Conservation (phyloP, 352 stramenopile species). For the Phytophthora citrophthora region DNA sequence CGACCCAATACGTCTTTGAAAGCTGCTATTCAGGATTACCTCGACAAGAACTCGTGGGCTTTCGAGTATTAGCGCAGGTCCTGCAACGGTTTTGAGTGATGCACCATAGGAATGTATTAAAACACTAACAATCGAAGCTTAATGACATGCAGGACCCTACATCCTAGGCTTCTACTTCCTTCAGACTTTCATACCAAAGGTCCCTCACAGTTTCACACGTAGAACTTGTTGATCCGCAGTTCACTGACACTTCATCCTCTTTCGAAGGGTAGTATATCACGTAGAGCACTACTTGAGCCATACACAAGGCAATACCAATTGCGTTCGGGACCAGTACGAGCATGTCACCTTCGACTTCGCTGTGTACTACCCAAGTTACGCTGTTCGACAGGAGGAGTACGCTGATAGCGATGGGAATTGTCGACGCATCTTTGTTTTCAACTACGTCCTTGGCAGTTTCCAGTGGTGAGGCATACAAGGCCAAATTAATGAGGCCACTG, state of each 20-base stretch:
- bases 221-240: neutral
- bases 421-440: constrained; percentile 26
- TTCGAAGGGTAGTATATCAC: constrained; percentile 14
- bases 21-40: constrained; percentile 72
- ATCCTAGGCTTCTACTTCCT: neutral
- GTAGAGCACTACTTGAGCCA: constrained; percentile 27
- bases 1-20: constrained; percentile 74
- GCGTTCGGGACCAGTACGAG: constrained; percentile 45
- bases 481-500: constrained; percentile 21
- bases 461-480: constrained; percentile 32
- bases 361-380: constrained; percentile 40
- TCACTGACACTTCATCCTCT: no score
- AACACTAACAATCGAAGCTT: constrained; percentile 13
- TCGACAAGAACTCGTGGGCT: constrained; percentile 79
- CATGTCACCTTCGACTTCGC: constrained; percentile 35
- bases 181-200: neutral
- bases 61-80: constrained; percentile 58
- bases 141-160: neutral
- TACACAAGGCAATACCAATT: constrained; percentile 26
- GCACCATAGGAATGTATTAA: constrained; percentile 9
- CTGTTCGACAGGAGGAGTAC: constrained; percentile 40
- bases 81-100: neutral
- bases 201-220: neutral
- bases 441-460: constrained; percentile 22
- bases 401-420: constrained; percentile 48